Base-by-base conservation (phyloP, 306 rosid species). In the Corylus avellana region DNA sequence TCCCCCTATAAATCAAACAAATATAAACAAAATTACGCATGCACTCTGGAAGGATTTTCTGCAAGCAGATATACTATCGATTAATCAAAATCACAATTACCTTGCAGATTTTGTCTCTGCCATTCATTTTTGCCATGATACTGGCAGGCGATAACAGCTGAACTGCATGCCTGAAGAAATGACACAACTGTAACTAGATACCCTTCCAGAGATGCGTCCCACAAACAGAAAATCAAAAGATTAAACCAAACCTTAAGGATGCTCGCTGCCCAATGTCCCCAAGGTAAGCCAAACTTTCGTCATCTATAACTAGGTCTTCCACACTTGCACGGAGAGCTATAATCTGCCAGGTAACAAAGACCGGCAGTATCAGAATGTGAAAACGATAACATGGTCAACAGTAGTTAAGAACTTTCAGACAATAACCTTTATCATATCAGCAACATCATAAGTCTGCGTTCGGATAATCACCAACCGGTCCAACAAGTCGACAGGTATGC, bases 401-500 rank as follows among this genome's bases (percentile, higher is more conserved):
- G 37, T 55, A 49, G n/a, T 49, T 37, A 77, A 48, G n/a, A 0
- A 4, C 20, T 77, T 25, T 12, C 1, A 59, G 74, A 75, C 63
- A 55, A 68, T 8, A 20, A 91, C 99, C 98, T 91, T 95, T 81
- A 95, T 95, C 97, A 88, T 95, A 87, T 93, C 98, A 64, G 96
- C 98, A 75, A 93, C 97, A 83, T 89, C 96, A 57, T 90, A 95
- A 25, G 85, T 89, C 71, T 90, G 92, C 22, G 97, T 95, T 76
- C 94, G 89, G 79, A 95, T 90, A 80, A 95, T 95, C 78, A 87
- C 96, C 84, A 95, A 80, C 62, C 97, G 90, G 84, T 95, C 99
- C 87, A 95, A 80, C 76, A 95, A 91, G 88, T 93, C 96, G 8
- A 93, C 94, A 20, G 99, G 99, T 85, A 95, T 91, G 81, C 99